Conservation (phyloP, 495 filamentous ascomycete species). For the Cetradonia linearis region DNA sequence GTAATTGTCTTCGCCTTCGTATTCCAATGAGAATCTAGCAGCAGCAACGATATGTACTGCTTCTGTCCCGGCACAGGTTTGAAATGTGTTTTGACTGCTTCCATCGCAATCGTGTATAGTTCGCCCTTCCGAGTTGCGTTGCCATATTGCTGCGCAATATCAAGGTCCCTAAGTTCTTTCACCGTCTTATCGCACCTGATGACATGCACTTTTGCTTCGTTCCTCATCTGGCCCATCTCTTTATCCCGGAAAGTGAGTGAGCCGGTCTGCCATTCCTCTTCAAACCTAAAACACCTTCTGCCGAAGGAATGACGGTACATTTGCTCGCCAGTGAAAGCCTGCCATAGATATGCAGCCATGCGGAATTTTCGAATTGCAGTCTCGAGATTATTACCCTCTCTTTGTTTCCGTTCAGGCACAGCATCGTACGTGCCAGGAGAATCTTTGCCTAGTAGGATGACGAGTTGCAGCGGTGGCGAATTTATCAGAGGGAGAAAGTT, state of each 20-base stretch:
- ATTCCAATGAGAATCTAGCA: conserved; percentile 86
- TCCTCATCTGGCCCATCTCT: conserved; percentile 61
- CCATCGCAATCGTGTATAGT: conserved; percentile 62
- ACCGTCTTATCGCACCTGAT: conserved; percentile 75
- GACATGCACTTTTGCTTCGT: conserved; percentile 79
- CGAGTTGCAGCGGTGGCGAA: conserved; percentile 71
- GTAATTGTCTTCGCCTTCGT: conserved; percentile 53
- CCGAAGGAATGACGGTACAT: conserved; percentile 83
- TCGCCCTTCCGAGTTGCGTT: conserved; percentile 56
- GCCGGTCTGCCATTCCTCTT: conserved; percentile 85
- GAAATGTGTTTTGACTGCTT: conserved; percentile 69
- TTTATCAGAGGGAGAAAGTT: conserved; percentile 74
- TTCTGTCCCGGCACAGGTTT: conserved; percentile 62
- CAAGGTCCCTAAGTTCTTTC: conserved; percentile 66
- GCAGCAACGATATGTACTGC: conserved; percentile 71
- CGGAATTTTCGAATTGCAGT: conserved; percentile 75
- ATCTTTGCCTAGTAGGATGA: conserved; percentile 74
- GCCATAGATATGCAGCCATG: conserved; percentile 90
- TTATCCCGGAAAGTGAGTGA: conserved; percentile 62
- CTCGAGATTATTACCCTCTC: conserved; percentile 72
- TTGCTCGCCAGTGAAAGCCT: conserved; percentile 88
- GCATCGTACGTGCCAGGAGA: conserved; percentile 81
- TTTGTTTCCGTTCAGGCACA: conserved; percentile 58
- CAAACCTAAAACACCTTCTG: conserved; percentile 73
- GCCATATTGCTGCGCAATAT: conserved; percentile 70